Base-by-base conservation (phyloP, 495 filamentous ascomycete species). In the Physcia stellaris region DNA sequence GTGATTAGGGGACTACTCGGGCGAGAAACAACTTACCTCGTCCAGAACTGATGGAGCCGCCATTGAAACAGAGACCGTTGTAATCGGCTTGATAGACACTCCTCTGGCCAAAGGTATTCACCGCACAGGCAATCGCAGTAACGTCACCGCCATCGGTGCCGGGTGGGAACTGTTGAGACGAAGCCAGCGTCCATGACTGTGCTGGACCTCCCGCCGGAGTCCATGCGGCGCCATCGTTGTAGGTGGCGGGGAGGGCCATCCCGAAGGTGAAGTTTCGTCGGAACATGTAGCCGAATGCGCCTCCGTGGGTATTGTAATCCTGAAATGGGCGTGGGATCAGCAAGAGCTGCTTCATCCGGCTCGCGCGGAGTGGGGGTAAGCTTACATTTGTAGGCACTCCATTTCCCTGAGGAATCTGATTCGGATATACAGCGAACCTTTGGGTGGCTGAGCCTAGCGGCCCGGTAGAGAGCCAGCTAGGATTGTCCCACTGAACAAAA, bases 81-180 rank as follows among this genome's bases (percentile, higher is more conserved):
- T 23, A 40, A n/a, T 11, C 6, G 13, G 11, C 13, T 6, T 17
- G 29, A 17, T 32, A 52, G 19, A 42, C 31, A 18, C 45, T 35
- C 12, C 47, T 34, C 41, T 53, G 50, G 16, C 35, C 38, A 31
- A 53, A 53, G 27, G 34, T 32, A 33, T 53, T 53, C 11, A 53
- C 32, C 5, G 50, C 50, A 38, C 50, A 53, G 29, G 46, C 22
- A 31, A 53, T 45, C 27, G 20, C 24, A 1, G 27, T 23, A 9
- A 40, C 13, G 28, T 40, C 38, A 19, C 15, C 10, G 29, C 38
- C 38, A 17, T 39, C 27, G 27, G 28, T 35, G 29, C 27, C 38
- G 15, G 22, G 16, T 1, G 28, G 28, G 15, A 34, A 40, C 11
- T 32, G 9, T 10, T 29, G 27, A 9, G 21, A 19, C 6, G 11